Evolutionary conservation across 1,139 yeast species (phyloP), one percentile per base, ranked within the genome.

Genomic region (Yamadazyma atmosphaerica): DNA sequence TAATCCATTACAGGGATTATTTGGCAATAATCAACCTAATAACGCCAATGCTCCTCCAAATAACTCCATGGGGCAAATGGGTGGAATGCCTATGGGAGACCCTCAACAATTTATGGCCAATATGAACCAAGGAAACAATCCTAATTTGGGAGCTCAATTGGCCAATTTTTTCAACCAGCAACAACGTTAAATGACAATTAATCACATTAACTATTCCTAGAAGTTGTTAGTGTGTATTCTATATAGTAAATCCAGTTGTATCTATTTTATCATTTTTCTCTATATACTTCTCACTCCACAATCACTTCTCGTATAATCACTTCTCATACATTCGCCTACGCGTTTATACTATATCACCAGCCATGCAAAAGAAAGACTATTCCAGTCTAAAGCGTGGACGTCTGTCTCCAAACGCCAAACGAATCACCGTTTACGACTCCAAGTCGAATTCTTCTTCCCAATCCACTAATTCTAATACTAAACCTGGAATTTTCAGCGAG

Each of bases 1-100:
- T n/a, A 76, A 76, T 49, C 81, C 81, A 34, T 71, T 77, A 50
- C 73, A 72, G 36, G 76, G 76, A n/a, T 65, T 76, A 44, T 76
- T 75, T 50, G 60, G 55, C 37, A 60, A 61, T 22, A 30, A 17
- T 3, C 31, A 33, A 12, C 44, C 45, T 52, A 15, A 34, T 16
- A 10, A 33, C 36, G 12, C 22, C 27, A n/a, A 32, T 33, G 16
- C 21, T 12, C 30, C 30, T 11, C 27, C 27, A 24, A 24, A 12
- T 11, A n/a, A n/a, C n/a, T n/a, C n/a, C n/a, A n/a, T n/a, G n/a
- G n/a, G n/a, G n/a, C n/a, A n/a, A n/a, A 26, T 26, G 29, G 29
- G 29, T 6, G 29, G 29, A 26, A 28, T 28, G 31, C 31, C 31
- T 10, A 15, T 11, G n/a, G 26, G 26, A 7, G 23, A 14, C 14